phyloP scores from a whole-genome alignment of 2,329 filamentous ascomycete genomes.

The Aspergillus latus region DNA sequence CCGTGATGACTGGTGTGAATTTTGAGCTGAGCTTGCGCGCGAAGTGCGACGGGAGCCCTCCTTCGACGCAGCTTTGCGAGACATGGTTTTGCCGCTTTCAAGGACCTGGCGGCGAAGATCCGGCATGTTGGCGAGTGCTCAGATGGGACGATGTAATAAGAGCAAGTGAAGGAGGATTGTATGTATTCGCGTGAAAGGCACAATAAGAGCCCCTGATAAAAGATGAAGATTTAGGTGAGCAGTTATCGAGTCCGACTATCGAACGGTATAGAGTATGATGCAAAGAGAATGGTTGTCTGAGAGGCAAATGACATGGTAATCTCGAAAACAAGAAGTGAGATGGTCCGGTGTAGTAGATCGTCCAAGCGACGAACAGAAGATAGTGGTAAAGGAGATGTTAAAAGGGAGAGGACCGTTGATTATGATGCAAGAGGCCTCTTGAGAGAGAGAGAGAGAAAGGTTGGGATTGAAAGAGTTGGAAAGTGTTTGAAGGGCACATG shows the following conservation, averaged over 20 bases:
- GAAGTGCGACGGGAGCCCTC: constrained; percentile 54
- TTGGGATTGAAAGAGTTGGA: neutral
- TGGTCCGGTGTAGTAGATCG: neutral
- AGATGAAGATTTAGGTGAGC: neutral
- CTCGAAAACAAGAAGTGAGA: neutral
- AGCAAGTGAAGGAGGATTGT: neutral
- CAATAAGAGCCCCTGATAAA: neutral
- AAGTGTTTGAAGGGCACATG: neutral
- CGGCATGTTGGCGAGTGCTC: constrained; percentile 38
- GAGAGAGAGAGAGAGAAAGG: neutral
- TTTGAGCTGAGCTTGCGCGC: constrained; percentile 52
- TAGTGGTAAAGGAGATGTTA: neutral
- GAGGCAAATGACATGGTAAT: constrained; percentile 24
- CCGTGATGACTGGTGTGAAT: constrained; percentile 56
- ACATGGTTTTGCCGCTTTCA: constrained; percentile 65
- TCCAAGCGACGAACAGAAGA: neutral
- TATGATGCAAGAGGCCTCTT: neutral
- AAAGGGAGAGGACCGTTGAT: neutral
- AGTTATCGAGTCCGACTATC: constrained; percentile 14
- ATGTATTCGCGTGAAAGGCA: neutral
- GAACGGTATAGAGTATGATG: constrained; percentile 22
- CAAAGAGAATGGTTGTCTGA: constrained; percentile 18
- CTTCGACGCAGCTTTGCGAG: constrained; percentile 60
- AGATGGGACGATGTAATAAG: neutral
- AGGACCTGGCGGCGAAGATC: constrained; percentile 58